A percentile compares a stretch with the other conserved stretches of the same genome.
Conservation (phyloP, 2,329 filamentous ascomycete genomes). For the Colletotrichum orbiculare region DNA sequence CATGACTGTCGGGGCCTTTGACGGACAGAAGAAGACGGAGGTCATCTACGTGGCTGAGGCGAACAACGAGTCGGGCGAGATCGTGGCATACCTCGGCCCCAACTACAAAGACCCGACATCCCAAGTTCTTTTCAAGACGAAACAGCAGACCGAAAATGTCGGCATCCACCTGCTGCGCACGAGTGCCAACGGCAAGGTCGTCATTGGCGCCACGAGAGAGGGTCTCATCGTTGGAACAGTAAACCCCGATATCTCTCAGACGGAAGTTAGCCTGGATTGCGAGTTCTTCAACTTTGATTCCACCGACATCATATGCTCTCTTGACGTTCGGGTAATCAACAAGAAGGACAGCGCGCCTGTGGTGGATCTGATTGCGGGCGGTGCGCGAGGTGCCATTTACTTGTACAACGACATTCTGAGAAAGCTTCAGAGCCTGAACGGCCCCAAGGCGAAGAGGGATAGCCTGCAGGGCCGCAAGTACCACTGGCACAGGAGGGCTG, state of each 20-base stretch:
- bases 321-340: conserved; percentile 67
- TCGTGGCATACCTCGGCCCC: conserved; percentile 58
- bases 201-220: conserved; percentile 56
- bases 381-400: conserved; percentile 79
- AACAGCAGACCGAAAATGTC: conserved; percentile 44
- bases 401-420: conserved; percentile 81
- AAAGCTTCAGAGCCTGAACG: conserved; percentile 60
- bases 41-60: conserved; percentile 47
- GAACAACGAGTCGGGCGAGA: conserved; percentile 41
- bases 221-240: conserved; percentile 71
- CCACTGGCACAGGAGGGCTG: conserved; percentile 91
- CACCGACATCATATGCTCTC: conserved; percentile 72
- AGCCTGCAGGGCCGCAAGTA: conserved; percentile 72
- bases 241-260: conserved; percentile 44
- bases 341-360: conserved; percentile 44
- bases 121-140: conserved; percentile 51
- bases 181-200: conserved; percentile 65
- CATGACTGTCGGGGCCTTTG: conserved; percentile 55
- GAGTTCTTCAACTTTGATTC: conserved; percentile 69
- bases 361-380: conserved; percentile 83
- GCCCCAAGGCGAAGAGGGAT: conserved; percentile 54
- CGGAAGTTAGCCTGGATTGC: conserved; percentile 58
- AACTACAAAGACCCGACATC: conserved; percentile 42
- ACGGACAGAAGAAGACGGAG: conserved; percentile 52
- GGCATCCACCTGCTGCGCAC: conserved; percentile 57